Evolutionary conservation across 202 grass and related monocot species (phyloP).

Genomic region (Elaeis oleifera): DNA sequence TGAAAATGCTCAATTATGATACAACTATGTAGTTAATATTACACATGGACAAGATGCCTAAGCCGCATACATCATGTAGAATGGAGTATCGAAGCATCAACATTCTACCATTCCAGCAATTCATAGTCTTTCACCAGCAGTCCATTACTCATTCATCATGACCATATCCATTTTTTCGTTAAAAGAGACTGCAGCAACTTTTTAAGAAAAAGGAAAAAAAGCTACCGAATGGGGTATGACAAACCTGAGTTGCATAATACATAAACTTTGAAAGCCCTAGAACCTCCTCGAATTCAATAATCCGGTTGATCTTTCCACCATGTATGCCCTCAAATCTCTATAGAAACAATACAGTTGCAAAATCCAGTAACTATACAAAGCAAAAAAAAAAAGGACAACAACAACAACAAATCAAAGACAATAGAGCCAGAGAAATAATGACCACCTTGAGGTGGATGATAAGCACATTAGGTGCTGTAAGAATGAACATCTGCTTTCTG

Average conservation of each 20-base stretch:
- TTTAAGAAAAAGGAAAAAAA: background rate
- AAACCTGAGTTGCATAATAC: conserved; percentile 67
- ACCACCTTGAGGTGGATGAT: conserved; percentile 94
- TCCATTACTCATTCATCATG: too few species aligned
- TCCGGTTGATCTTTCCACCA: conserved; percentile 90
- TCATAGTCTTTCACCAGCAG: too few species aligned
- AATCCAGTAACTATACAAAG: background rate
- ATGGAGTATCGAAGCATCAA: too few species aligned
- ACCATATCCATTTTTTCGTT: background rate
- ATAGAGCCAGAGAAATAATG: background rate
- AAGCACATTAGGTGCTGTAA: conserved; percentile 85
- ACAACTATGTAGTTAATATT: too few species aligned
- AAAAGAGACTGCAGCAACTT: too few species aligned
- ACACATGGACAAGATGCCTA: too few species aligned
- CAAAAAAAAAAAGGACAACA: background rate
- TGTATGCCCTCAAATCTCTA: conserved; percentile 94
- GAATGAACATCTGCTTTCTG: conserved; percentile 88
- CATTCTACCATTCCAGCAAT: too few species aligned
- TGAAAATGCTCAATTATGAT: too few species aligned
- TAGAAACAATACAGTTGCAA: conserved; percentile 13
- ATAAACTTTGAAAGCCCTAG: conserved; percentile 85
- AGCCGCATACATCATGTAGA: too few species aligned
- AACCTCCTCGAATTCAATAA: conserved; percentile 79
- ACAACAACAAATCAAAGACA: conserved; percentile 4
- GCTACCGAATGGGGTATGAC: background rate